A percentile compares a stretch with the other conserved stretches of the same genome.
Evolutionary conservation across 352 stramenopile genomes (phyloP).

Genomic region (Globisporangium heterothallicum): DNA sequence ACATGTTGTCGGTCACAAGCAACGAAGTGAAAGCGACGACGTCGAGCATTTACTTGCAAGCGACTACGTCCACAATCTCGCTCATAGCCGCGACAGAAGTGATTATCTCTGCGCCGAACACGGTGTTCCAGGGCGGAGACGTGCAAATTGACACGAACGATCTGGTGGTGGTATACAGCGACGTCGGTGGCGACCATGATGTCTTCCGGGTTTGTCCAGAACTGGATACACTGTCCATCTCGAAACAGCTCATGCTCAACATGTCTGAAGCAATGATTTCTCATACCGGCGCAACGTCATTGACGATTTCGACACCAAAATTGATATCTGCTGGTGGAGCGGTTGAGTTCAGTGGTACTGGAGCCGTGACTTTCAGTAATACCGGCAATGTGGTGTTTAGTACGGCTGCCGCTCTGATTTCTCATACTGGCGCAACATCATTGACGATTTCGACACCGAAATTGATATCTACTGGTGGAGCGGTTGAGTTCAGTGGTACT

Average conservation of each 20-base stretch:
- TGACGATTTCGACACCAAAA: slow-evolving; percentile 38
- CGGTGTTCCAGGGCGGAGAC: slow-evolving; percentile 31
- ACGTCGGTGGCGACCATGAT: slow-evolving; percentile 10
- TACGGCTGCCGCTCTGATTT: slow-evolving; percentile 21
- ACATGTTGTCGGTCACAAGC: slow-evolving; percentile 30
- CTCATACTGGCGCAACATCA: slow-evolving; percentile 21
- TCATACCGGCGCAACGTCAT: slow-evolving; percentile 20
- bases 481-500: background rate
- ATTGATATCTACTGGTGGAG: slow-evolving; percentile 17
- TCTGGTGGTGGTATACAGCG: slow-evolving; percentile 27
- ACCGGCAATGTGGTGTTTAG: slow-evolving; percentile 20
- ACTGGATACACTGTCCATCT: slow-evolving; percentile 20
- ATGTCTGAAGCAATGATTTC: slow-evolving; percentile 22
- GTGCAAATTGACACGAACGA: slow-evolving; percentile 46
- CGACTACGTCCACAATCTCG: slow-evolving; percentile 36
- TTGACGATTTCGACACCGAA: slow-evolving; percentile 37
- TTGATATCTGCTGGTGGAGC: slow-evolving; percentile 16
- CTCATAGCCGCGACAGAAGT: slow-evolving; percentile 32
- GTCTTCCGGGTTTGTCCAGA: slow-evolving; percentile 30
- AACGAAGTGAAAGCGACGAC: slow-evolving; percentile 25
- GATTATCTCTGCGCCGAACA: slow-evolving; percentile 35
- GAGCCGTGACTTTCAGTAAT: background rate
- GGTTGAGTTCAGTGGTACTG: background rate
- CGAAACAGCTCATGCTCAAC: slow-evolving; percentile 24
- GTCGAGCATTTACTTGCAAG: slow-evolving; percentile 27